phyloP scores from a whole-genome alignment of 2,329 filamentous ascomycete genomes.

The Huntiella bhutanensis region DNA sequence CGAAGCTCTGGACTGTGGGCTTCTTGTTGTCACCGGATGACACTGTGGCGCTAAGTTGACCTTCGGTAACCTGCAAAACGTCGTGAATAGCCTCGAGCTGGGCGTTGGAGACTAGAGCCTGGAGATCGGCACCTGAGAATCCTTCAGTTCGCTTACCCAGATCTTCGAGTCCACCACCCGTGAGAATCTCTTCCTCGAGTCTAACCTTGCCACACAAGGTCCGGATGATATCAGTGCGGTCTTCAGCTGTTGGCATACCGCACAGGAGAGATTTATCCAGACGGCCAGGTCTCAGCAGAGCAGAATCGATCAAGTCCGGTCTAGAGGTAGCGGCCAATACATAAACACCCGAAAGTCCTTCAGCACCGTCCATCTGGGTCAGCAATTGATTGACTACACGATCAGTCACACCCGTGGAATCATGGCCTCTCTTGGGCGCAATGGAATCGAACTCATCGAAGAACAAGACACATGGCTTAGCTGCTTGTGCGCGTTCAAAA shows the following conservation, averaged over 20 bases:
- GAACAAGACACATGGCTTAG: conserved; percentile 84
- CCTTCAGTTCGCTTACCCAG: conserved; percentile 68
- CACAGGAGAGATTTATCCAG: conserved; percentile 87
- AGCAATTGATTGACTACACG: conserved; percentile 94
- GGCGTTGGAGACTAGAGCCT: conserved; percentile 88
- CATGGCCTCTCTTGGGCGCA: conserved; percentile 89
- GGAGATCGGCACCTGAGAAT: conserved; percentile 84
- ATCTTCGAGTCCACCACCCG: conserved; percentile 41
- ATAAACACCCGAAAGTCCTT: conserved; percentile 86
- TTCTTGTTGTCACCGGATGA: conserved; percentile 18
- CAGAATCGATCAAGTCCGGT: conserved; percentile 89
- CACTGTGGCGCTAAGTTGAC: conserved; percentile 17
- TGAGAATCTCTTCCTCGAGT: conserved; percentile 45
- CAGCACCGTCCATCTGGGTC: conserved; percentile 97
- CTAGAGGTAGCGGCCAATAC: conserved; percentile 86
- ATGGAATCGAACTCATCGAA: conserved; percentile 99
- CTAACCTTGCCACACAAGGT: conserved; percentile 70
- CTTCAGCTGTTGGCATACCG: conserved; percentile 62
- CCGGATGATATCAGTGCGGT: conserved; percentile 72
- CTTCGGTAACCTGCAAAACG: conserved; percentile 46
- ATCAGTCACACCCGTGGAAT: conserved; percentile 95
- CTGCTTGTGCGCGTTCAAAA: conserved; percentile 80
- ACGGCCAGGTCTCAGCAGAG: conserved; percentile 73
- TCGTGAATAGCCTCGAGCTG: conserved; percentile 96
- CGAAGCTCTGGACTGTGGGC: conserved; percentile 32